Evolutionary conservation across 495 filamentous ascomycete genomes (phyloP).

Genomic region (Neurospora africana): DNA sequence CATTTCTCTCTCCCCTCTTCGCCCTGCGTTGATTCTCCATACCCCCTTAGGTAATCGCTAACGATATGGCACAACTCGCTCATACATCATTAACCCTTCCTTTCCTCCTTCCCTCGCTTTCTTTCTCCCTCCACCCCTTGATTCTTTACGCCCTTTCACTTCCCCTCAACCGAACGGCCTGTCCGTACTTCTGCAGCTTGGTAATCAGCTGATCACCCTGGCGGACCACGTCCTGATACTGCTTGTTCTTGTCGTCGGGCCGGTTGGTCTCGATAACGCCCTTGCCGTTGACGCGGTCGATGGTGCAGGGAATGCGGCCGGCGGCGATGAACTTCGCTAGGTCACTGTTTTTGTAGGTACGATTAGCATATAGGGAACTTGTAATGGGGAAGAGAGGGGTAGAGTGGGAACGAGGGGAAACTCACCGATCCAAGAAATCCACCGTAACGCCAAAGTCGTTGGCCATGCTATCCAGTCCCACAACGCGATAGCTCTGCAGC

Average conservation of each 20-base stretch:
- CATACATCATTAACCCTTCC: constrained; percentile 1
- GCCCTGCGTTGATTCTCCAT: background rate
- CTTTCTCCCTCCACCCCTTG: background rate
- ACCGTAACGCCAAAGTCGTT: constrained; percentile 91
- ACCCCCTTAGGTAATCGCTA: background rate
- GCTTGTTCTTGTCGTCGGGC: constrained; percentile 97
- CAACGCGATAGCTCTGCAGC: constrained; percentile 95
- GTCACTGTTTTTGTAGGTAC: constrained; percentile 45
- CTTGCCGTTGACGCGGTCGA: constrained; percentile 79
- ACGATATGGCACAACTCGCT: constrained; percentile 9
- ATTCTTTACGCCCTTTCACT: constrained; percentile 64
- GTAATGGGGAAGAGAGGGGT: too few relatives aligned
- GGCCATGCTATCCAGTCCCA: constrained; percentile 90
- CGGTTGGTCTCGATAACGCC: constrained; percentile 96
- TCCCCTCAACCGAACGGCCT: constrained; percentile 85
- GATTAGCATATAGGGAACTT: background rate
- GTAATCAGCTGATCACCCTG: constrained; percentile 96
- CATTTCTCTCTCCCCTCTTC: background rate
- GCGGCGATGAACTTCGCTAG: constrained; percentile 94
- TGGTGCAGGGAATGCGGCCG: constrained; percentile 87
- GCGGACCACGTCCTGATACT: constrained; percentile 94
- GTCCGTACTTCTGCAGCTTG: constrained; percentile 97
- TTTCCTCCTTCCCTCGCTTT: background rate
- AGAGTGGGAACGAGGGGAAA: constrained; percentile 8
- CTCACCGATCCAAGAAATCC: constrained; percentile 87